phyloP scores from a whole-genome alignment of 2,329 filamentous ascomycete species.

The Blastomyces parvus region DNA sequence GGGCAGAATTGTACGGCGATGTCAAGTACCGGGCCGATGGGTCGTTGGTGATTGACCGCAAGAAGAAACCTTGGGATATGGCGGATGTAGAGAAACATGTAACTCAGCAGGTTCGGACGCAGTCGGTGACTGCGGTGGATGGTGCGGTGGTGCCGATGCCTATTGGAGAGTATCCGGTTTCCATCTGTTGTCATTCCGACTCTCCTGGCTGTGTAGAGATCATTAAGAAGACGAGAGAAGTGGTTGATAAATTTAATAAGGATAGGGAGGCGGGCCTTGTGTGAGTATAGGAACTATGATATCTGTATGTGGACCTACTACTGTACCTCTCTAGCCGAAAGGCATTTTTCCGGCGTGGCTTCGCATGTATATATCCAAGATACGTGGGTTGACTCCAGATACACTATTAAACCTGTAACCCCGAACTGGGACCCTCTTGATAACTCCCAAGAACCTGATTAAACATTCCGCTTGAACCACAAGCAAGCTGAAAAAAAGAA shows the following conservation, averaged over 20 bases:
- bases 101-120: constrained; percentile 34
- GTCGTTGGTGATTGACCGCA: constrained; percentile 47
- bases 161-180: constrained; percentile 35
- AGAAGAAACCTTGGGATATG: constrained; percentile 44
- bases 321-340: background rate
- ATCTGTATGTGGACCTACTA: background rate
- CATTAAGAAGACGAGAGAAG: constrained; percentile 31
- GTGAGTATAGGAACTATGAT: background rate
- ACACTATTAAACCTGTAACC: background rate
- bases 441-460: background rate
- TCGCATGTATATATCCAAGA: background rate
- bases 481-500: background rate
- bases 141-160: constrained; percentile 33
- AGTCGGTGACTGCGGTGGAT: constrained; percentile 35
- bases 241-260: constrained; percentile 37
- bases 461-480: background rate
- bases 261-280: constrained; percentile 13
- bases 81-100: constrained; percentile 36
- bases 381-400: background rate
- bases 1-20: constrained; percentile 48
- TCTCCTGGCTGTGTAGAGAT: constrained; percentile 40
- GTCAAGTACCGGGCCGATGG: constrained; percentile 46
- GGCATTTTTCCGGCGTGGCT: background rate
- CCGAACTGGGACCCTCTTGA: background rate
- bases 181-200: constrained; percentile 42